Evolutionary conservation across 495 filamentous ascomycete genomes (phyloP).

Genomic region (Chaetomium fimeti): DNA sequence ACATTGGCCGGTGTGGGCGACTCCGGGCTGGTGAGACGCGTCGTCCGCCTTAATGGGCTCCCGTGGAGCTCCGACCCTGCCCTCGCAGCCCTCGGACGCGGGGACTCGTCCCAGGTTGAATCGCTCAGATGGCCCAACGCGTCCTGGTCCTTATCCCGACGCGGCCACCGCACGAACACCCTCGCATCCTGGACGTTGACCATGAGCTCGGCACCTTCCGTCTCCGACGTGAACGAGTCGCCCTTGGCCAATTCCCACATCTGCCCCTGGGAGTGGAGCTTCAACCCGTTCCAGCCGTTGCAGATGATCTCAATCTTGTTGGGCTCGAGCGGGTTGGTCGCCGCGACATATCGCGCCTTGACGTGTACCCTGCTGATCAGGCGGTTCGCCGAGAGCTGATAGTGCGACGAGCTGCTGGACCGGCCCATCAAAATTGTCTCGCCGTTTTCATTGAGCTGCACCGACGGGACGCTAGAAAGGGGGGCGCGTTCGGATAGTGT

Average conservation of each 20-base stretch:
- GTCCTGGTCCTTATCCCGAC: constrained; percentile 57
- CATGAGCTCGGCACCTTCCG: constrained; percentile 88
- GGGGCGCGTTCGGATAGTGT: constrained; percentile 77
- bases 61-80: constrained; percentile 47
- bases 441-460: constrained; percentile 79
- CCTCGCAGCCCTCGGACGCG: constrained; percentile 36
- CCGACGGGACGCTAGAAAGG: constrained; percentile 72
- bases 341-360: constrained; percentile 76
- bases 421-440: constrained; percentile 82
- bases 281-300: constrained; percentile 93
- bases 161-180: constrained; percentile 85
- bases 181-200: constrained; percentile 91
- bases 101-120: constrained; percentile 66
- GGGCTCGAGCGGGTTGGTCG: constrained; percentile 57
- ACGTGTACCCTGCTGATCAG: constrained; percentile 91
- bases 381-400: constrained; percentile 86
- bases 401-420: constrained; percentile 87
- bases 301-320: constrained; percentile 82
- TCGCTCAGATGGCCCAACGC: constrained; percentile 62
- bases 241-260: constrained; percentile 84
- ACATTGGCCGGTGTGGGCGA: constrained; percentile 66
- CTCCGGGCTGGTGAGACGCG: constrained; percentile 64
- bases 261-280: constrained; percentile 86
- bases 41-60: constrained; percentile 65
- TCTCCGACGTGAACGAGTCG: constrained; percentile 87